A percentile compares a stretch with the other conserved stretches of the same genome.
Conservation (phyloP, 176 grass and related monocot species). For the Hordeum vulgare region DNA sequence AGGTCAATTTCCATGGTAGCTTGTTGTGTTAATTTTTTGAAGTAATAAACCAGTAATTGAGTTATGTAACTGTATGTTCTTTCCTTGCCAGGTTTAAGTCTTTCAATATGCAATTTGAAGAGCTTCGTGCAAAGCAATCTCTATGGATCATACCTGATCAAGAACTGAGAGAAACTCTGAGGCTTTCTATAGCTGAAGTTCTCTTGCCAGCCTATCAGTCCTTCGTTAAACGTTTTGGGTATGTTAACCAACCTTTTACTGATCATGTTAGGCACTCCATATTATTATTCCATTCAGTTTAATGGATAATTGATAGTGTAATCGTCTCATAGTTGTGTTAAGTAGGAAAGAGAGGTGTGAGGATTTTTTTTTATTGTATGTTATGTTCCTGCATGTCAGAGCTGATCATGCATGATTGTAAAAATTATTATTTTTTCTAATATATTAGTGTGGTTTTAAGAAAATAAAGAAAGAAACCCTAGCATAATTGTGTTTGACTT, state of each 20-base stretch:
- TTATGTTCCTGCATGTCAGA: not conserved
- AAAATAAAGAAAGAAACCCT: not conserved
- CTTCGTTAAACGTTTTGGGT: slow-evolving; percentile 66
- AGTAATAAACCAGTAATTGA: not conserved
- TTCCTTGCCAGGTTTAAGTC: slow-evolving; percentile 50
- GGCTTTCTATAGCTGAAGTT: slow-evolving; percentile 73
- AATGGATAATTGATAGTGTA: not conserved
- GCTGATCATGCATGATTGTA: not conserved
- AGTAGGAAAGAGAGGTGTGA: not conserved
- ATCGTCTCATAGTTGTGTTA: not conserved
- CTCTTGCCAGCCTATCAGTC: slow-evolving; percentile 71
- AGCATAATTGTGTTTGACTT: not conserved
- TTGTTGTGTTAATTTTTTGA: not conserved
- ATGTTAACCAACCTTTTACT: slow-evolving; percentile 22
- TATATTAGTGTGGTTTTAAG: not conserved
- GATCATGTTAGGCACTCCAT: not conserved
- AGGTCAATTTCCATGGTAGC: slow-evolving; percentile 15
- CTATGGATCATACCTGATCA: slow-evolving; percentile 72
- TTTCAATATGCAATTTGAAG: slow-evolving; percentile 76
- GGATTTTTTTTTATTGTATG: not conserved
- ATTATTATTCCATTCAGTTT: not conserved
- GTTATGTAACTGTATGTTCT: not conserved
- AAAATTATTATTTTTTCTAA: not conserved
- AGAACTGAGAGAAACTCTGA: slow-evolving; percentile 67
- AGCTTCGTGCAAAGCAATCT: slow-evolving; percentile 64